These are phyloP conservation scores for Ailanthus altissimus DNA, from an alignment of 345 rosid genomes.

Conservation along the genomic window DNA sequence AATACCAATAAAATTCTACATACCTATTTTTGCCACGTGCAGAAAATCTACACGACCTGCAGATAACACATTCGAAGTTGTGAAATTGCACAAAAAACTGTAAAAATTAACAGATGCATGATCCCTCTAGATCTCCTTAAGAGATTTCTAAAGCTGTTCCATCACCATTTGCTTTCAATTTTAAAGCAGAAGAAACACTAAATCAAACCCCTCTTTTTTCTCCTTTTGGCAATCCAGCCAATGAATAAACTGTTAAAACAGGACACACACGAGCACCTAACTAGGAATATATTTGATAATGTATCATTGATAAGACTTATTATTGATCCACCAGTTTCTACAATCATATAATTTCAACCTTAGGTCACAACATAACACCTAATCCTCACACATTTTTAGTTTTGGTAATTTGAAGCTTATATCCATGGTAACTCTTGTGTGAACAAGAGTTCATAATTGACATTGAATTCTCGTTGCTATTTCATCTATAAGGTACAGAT, in stretches of 20 bases:
- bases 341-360: not conserved
- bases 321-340: slow-evolving; percentile 7
- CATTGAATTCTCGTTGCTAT: not conserved
- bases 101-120: not conserved
- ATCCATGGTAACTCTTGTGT: not conserved
- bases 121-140: not conserved
- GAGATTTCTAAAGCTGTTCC: not conserved
- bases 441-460: not conserved
- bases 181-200: slow-evolving; percentile 2
- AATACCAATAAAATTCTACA: slow-evolving; percentile 10
- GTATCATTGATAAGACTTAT: not conserved
- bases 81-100: not conserved
- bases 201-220: not conserved
- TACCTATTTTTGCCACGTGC: slow-evolving; percentile 26
- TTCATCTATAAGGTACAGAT: not conserved
- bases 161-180: not conserved
- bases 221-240: not conserved
- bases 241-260: not conserved
- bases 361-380: not conserved
- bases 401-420: not conserved
- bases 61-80: slow-evolving; percentile 20
- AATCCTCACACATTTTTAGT: not conserved
- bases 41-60: slow-evolving; percentile 22
- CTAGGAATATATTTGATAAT: not conserved
- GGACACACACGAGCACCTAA: not conserved